phyloP scores from a whole-genome alignment of 805 yeast genomes.

The Sugiyamaella floridensis region DNA sequence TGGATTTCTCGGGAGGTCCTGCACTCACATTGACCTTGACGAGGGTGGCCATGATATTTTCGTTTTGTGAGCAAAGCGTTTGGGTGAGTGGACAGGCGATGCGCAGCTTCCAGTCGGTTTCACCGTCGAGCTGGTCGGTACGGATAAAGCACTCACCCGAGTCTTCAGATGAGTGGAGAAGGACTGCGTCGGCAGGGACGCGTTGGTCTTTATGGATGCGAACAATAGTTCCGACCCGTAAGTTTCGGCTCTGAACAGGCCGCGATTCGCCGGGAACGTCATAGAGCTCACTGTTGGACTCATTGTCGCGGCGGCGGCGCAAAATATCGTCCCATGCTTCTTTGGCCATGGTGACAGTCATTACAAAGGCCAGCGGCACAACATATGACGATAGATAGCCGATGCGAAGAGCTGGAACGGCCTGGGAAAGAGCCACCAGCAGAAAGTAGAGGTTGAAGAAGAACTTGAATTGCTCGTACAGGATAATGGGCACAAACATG shows the following conservation, averaged over 20 bases:
- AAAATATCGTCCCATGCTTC: conserved; percentile 93
- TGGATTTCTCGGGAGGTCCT: conserved; percentile 76
- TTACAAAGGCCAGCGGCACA: conserved; percentile 89
- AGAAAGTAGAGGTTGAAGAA: conserved; percentile 90
- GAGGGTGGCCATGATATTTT: conserved; percentile 27
- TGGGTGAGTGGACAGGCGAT: conserved; percentile 74
- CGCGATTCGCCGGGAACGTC: conserved; percentile 46
- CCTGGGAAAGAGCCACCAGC: conserved; percentile 89
- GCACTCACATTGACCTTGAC: conserved; percentile 55
- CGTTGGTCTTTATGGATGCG: conserved; percentile 72
- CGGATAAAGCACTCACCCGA: conserved; percentile 87
- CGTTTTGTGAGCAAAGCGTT: conserved; percentile 13
- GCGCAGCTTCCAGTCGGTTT: conserved; percentile 96
- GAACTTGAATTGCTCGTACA: conserved; percentile 94
- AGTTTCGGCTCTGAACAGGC: conserved; percentile 47
- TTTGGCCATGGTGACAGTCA: conserved; percentile 87
- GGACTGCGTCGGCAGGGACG: conserved; percentile 87
- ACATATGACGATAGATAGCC: conserved; percentile 91
- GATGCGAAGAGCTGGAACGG: conserved; percentile 79
- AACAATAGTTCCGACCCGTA: conserved; percentile 83
- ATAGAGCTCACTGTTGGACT: conserved; percentile 77
- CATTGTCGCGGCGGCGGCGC: conserved; percentile 82
- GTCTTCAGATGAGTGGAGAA: conserved; percentile 73
- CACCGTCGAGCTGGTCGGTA: conserved; percentile 98
- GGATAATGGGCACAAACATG: conserved; percentile 78